Base-by-base conservation (phyloP, 148 eudicot genomes). In the Fagopyrum esculentum region DNA sequence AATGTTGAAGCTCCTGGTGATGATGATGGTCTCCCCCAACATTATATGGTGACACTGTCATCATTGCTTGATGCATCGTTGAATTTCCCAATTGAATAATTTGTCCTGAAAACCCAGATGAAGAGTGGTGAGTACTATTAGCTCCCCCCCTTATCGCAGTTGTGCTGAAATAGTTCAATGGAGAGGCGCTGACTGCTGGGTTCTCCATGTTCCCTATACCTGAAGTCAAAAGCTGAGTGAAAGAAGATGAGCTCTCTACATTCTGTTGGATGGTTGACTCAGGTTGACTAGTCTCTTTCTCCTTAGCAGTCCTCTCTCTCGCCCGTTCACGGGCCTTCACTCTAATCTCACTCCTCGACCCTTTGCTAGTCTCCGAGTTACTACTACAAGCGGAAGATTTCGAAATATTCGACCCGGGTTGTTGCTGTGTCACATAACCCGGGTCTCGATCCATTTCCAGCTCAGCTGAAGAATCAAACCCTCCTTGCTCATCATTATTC, bases 291-390 rank as follows among this genome's bases (percentile, higher is more conserved):
- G 69, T 81, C 55, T 86, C 94, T 81, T 89, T 93, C 49, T 90
- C 96, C 74, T 87, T 88, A 0, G 89, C 96, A 0, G 89, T 93
- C 76, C 95, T 78, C 73, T 84, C 98, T 79, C 88, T 87, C 0
- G 97, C 97, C 50, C 98, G 76, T 71, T 93, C 93, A 46, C 95
- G 80, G 0, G 95, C 97, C 80, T 89, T 90, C 4, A 87, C 83
- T 22, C 97, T 80, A 70, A 75, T 87, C 80, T 91, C 96, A 15
- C 87, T 80, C 77, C 96, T 78, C 0, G 97, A 90, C 6, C 97
- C 97, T 45, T 88, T 89, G n/a, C 96, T 91, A 0, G 86, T 89
- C 78, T 91, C 98, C 13, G 97, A 91, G 81, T 86, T 66, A 29
- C 97, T 91, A 64, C 93, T 89, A 56, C 93, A 86, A 3, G 85